Base-by-base conservation (phyloP, 805 yeast genomes). In the Zygosaccharomyces kombuchaensis region DNA sequence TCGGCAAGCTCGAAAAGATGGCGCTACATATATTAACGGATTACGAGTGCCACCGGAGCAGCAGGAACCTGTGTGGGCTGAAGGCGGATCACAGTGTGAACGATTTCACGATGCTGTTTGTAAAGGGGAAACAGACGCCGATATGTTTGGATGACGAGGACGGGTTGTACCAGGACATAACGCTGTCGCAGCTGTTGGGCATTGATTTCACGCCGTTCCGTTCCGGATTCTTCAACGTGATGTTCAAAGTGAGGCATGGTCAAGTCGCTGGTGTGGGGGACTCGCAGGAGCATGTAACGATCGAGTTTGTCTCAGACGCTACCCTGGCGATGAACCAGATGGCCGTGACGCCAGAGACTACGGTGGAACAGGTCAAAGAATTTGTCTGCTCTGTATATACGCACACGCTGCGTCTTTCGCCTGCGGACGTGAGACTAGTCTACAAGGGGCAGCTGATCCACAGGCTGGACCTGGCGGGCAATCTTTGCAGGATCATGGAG, bases 181-280 rank as follows among this genome's bases (percentile, higher is more conserved):
- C 65, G 2, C 35, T 70, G 1, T 42, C 54, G 2, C 60, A 67
- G 8, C 34, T 65, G 0, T 35, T 70, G n/a, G 54, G 62, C 1
- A 46, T 67, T n/a, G 73, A 69, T 51, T 60, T 63, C 22, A 59
- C 66, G 0, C 74, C 74, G 2, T 47, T 54, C 4, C 59, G 59
- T 9, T 51, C 48, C 2, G 38, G 62, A 19, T 56, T 54, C 36
- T 56, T 69, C 43, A 60, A 63, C 10, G 54, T 64, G 1, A 55
- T 60, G 55, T 58, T 63, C 44, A 51, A 51, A 32, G 51, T 65
- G 10, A 58, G 52, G 27, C 64, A 64, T 39, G 37, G 39, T 4
- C 56, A 53, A 36, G 40, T 36, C 6, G 30, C 23, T 6, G 32
- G 16, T 14, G 16, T 29, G 14, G 32, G 13, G 4, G 47, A 45